Evolutionary conservation across 140 eudicot species (phyloP).

Genomic region (Erigeron philadelphicus): DNA sequence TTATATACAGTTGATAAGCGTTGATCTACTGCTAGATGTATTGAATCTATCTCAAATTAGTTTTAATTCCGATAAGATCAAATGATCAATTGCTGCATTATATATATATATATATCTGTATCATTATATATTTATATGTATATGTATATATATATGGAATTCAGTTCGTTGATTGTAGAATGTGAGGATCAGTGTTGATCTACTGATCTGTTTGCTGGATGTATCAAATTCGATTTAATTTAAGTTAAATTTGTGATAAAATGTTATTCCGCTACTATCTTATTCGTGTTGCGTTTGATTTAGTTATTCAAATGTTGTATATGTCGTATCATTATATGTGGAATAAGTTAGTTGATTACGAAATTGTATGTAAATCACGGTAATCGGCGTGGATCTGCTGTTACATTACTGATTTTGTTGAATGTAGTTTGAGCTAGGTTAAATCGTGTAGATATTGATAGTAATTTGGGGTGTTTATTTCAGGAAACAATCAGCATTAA

Average conservation of each 20-base stretch:
- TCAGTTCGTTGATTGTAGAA: constrained; percentile 13
- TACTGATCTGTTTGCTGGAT: constrained; percentile 1
- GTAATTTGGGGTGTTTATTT: constrained; percentile 12
- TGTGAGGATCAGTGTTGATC: constrained; percentile 20
- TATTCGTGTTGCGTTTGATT: not conserved
- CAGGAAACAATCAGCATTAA: constrained; percentile 38
- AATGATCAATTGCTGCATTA: not conserved
- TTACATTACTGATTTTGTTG: not conserved
- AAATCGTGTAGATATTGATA: constrained; percentile 16
- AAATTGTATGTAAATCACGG: constrained; percentile 11
- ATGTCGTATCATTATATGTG: not conserved
- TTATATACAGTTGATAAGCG: not conserved
- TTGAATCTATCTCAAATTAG: not conserved
- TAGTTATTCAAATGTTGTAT: not conserved
- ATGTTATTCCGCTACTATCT: not conserved
- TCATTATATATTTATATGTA: too few relatives aligned
- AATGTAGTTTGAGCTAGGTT: constrained; percentile 11
- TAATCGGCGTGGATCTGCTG: constrained; percentile 16
- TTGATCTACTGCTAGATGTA: not conserved
- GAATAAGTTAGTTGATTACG: constrained; percentile 18
- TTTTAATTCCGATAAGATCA: not conserved
- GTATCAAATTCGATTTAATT: not conserved
- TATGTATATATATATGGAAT: not conserved
- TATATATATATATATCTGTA: not conserved
- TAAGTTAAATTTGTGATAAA: not conserved